phyloP scores from a whole-genome alignment of 2,329 filamentous ascomycete genomes.

The Claviceps africana region DNA sequence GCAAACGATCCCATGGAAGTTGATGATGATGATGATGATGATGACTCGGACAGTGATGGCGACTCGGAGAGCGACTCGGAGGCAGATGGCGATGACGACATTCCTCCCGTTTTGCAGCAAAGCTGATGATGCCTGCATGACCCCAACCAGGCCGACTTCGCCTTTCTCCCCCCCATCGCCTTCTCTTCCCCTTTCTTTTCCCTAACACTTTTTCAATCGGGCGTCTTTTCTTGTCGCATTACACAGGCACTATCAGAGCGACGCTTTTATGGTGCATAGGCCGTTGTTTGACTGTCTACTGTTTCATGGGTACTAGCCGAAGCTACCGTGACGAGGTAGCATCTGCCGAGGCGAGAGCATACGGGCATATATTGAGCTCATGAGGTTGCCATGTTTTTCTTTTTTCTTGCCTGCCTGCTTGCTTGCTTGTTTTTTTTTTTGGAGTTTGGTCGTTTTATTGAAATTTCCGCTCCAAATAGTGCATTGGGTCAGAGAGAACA shows the following conservation, averaged over 20 bases:
- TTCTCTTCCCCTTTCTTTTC: background rate
- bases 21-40: slow-evolving; percentile 3
- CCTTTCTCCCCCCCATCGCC: too few species aligned
- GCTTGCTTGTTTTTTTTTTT: too few species aligned
- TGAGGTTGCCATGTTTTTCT: background rate
- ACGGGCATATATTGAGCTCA: too few species aligned
- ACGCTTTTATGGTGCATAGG: background rate
- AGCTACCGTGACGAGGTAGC: background rate
- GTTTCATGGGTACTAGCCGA: background rate
- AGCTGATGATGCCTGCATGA: background rate
- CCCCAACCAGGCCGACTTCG: background rate
- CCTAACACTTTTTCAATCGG: background rate
- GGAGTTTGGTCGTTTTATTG: too few species aligned
- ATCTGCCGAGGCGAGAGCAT: background rate
- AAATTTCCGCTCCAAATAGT: too few species aligned
- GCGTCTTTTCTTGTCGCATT: background rate
- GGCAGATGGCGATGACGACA: slow-evolving; percentile 14
- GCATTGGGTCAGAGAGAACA: too few species aligned
- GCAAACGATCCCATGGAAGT: slow-evolving; percentile 14
- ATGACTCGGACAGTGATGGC: slow-evolving; percentile 3
- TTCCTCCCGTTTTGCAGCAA: slow-evolving; percentile 12
- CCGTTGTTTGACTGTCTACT: background rate
- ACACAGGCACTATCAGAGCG: background rate
- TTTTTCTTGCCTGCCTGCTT: too few species aligned
- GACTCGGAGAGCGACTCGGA: slow-evolving; percentile 4